Base-by-base conservation (phyloP, 2,329 filamentous ascomycete genomes). In the Colletotrichum eleusines region DNA sequence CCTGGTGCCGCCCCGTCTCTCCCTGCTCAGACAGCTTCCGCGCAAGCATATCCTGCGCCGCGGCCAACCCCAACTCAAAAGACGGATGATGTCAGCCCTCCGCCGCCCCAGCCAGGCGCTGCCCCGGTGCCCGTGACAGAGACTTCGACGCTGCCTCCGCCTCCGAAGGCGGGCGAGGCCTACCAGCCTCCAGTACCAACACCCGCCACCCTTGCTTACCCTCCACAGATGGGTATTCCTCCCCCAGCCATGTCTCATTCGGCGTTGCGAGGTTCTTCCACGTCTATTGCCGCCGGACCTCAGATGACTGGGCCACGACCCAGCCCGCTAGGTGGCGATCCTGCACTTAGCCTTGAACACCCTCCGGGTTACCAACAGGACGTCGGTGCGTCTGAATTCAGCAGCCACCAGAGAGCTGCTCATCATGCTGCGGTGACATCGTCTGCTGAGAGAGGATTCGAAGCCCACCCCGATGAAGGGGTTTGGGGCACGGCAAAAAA, bases 351-450 rank as follows among this genome's bases (percentile, higher is more conserved):
- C 62, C 76, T 84, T 60, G 81, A 82, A 38, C 85, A 88, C 60
- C 85, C 86, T 28, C 83, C 85, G 2, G 88, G 88, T 18, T 90
- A 90, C 74, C 84, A 87, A 61, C 88, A 90, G 75, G 84, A 89
- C 74, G 76, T 81, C 6, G 81, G 85, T 74, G 87, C 87, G 9
- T 83, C 85, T n/a, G 85, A 86, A 62, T 82, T 87, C 66, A 83
- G 79, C 71, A 84, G 81, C 68, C 80, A 84, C 55, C 86, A 88
- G 77, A 79, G 81, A 58, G 81, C 79, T 16, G 81, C 82, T 44
- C 78, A 84, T 68, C 75, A 82, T 59, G 76, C 77, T 23, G 76
- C 77, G 59, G 79, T 79, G 70, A 74, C 73, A 60, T 77, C 74
- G 59, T 70, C 72, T 73, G 78, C 74, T 71, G 74, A 74, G 73